Evolutionary conservation across 106 monocot genomes (phyloP), one percentile per base, ranked within the genome.

Genomic region (Platanthera zijinensis): DNA sequence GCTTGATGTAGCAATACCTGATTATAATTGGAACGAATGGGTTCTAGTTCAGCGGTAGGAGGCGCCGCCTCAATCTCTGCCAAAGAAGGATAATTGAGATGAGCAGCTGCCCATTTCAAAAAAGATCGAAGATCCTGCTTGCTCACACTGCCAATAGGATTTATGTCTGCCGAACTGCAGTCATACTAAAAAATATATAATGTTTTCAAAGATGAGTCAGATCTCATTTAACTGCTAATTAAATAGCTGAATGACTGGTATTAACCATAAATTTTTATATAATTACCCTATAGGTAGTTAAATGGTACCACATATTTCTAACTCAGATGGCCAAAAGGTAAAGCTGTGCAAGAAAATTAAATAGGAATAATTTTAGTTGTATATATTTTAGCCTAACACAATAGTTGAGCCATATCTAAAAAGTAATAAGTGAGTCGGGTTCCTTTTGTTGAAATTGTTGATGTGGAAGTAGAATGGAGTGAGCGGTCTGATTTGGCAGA

Each of bases 151-250:
- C 97, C 97, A 78, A 99, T 99, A 45, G 97, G 97, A 84, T 99
- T 99, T 86, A 99, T 91, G 74, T 99, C 99, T 50, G 99, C 99
- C 17, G 99, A 87, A 77, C 99, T 99, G 88, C 99, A 94, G 77
- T 99, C 99, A 90, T 99, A 99, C 99, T 99, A 53, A 78, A 49
- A 74, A 50, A 56, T 50, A 32, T 22, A 68, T 49, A 17, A 47
- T 59, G 1, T 0, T 70, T 45, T 70, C 0, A 64, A 64, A 10
- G 64, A 53, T 53, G 53, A 4, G 14, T 14, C 53, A 8, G 14
- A 53, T 53, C 14, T 14, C 47, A 69, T 39, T 69, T 4, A 46
- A 39, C 45, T 66, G 32, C 2, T 32, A 32, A 66, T 10, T 10
- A 66, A 66, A 66, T 32, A 32, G 28, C 9, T 30, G 66, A 12